These are phyloP conservation scores for Ustilago tritici DNA, from an alignment of 1,284 basidiomycete genomes.

Conservation along the genomic window DNA sequence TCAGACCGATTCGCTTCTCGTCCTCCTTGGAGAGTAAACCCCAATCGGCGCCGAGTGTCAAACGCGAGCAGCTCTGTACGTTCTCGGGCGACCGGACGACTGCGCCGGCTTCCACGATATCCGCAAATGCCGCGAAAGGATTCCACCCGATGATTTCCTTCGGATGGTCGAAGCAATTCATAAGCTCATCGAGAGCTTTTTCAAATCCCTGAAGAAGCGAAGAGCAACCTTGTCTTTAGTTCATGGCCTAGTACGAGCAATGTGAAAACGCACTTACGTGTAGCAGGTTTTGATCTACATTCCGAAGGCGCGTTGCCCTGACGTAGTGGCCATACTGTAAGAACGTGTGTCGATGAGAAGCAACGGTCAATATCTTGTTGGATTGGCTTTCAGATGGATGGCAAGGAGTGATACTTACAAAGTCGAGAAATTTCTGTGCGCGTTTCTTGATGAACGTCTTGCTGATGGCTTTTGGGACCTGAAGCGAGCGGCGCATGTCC, in stretches of 20 bases:
- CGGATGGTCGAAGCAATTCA: constrained; percentile 45
- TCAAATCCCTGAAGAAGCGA: constrained; percentile 17
- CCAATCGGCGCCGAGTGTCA: constrained; percentile 29
- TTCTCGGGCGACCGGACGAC: constrained; percentile 7
- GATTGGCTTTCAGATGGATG: neutral
- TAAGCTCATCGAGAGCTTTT: constrained; percentile 12
- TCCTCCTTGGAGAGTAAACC: neutral
- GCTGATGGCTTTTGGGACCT: constrained; percentile 4
- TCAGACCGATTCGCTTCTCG: constrained; percentile 12
- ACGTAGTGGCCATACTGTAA: neutral
- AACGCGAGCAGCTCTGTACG: constrained; percentile 21
- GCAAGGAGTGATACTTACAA: constrained; percentile 18
- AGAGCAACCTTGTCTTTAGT: neutral
- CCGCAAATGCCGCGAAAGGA: constrained; percentile 26
- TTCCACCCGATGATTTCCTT: constrained; percentile 26
- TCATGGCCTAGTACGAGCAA: neutral
- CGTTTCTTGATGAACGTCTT: constrained; percentile 16
- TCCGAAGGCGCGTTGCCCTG: neutral
- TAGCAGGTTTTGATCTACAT: neutral
- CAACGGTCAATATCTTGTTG: neutral
- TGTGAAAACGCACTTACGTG: neutral
- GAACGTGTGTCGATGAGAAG: too few species aligned
- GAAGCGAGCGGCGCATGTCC: neutral
- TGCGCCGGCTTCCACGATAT: constrained; percentile 29
- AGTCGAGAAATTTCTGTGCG: constrained; percentile 12